Base-by-base conservation (phyloP, 257 asterid genomes). In the Solanum chaucha region DNA sequence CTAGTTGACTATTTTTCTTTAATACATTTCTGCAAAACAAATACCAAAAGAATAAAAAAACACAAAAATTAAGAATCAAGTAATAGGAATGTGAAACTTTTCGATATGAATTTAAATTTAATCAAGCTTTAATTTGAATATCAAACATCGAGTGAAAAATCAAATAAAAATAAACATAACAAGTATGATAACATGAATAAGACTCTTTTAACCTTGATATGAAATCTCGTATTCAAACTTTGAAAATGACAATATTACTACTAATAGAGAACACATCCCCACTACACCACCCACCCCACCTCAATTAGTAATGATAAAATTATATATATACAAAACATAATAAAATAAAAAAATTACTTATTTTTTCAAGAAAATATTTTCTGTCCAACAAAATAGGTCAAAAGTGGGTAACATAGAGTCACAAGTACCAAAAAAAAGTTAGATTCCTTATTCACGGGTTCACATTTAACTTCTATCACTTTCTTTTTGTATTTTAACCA, bases 1-100 rank as follows among this genome's bases (percentile, higher is more conserved):
- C 93, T 20, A 8, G 41, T 38, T 85, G 72, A 11, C 32, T 28
- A 65, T 78, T 87, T 44, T 87, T 71, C 91, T 85, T 90, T 74
- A 38, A 51, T 86, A 28, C 61, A 86, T 89, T 89, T 72, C 95
- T 90, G 90, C 89, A 89, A 32, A 82, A 51, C 44, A 34, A 30
- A 40, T 14, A 36, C 15, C 77, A 2, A 59, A 74, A 15, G 5
- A 13, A 26, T n/a, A 1, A 4, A 17, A 24, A 36, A 35, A 5
- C 34, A 30, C 48, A 40, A 67, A 19, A 40, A n/a, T 67, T 3
- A 41, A 10, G 5, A 6, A 78, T 0, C 35, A 75, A 75, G 78
- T 38, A 30, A 71, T 44, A 48, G 3, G 19, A 36, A 28, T 28
- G 28, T 28, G 28, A 28, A 28, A 28, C 28, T 28, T 28, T 28